These are phyloP conservation scores for Neurospora sp. DNA, from an alignment of 495 filamentous ascomycete genomes.

Conservation along the genomic window DNA sequence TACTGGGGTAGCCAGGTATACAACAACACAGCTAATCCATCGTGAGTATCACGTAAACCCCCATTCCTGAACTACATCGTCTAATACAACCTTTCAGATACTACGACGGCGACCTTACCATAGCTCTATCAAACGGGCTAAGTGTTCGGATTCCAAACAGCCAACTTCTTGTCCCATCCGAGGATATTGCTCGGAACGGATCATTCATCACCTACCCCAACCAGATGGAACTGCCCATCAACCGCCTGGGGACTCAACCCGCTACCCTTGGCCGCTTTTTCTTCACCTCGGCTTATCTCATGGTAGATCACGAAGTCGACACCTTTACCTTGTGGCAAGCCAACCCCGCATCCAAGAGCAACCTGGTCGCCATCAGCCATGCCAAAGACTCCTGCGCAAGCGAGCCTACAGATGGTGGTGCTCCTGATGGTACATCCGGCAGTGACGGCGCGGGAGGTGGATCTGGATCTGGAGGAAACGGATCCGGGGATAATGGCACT, in stretches of 20 bases:
- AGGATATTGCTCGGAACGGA: slow-evolving; percentile 17
- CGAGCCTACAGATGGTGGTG: background rate
- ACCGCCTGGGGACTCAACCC: slow-evolving; percentile 15
- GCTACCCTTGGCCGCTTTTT: slow-evolving; percentile 30
- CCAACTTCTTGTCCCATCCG: slow-evolving; percentile 26
- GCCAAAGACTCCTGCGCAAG: background rate
- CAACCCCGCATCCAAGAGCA: slow-evolving; percentile 4
- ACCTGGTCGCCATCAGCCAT: background rate
- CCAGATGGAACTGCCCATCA: slow-evolving; percentile 16
- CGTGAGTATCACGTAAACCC: background rate
- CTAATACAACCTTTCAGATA: background rate
- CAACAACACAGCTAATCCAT: background rate
- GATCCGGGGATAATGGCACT: background rate
- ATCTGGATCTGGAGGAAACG: background rate
- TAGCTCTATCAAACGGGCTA: slow-evolving; percentile 12
- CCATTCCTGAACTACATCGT: background rate
- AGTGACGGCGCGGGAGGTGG: background rate
- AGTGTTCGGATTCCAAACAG: slow-evolving; percentile 20
- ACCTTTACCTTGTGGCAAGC: slow-evolving; percentile 19
- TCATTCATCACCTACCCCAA: slow-evolving; percentile 10
- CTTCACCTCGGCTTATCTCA: slow-evolving; percentile 29
- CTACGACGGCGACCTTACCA: slow-evolving; percentile 13
- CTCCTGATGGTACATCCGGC: background rate
- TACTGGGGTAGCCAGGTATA: background rate
- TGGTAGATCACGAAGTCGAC: slow-evolving; percentile 24